Evolutionary conservation across 75 land plant species (phyloP).

Genomic region (Cryptomeria japonica): DNA sequence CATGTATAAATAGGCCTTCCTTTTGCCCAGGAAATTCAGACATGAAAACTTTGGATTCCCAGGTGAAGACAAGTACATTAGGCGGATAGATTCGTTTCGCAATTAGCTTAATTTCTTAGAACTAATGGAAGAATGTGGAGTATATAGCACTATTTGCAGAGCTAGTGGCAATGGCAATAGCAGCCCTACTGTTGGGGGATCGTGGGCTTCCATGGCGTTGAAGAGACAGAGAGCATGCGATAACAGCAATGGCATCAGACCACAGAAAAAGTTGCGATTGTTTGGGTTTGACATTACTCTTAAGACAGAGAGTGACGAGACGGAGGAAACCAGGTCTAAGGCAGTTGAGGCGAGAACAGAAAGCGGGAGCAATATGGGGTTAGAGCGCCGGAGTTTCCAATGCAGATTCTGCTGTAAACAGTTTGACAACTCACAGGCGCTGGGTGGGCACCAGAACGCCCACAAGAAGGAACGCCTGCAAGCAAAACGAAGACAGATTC

Average conservation of each 20-base stretch:
- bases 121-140: neutral
- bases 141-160: neutral
- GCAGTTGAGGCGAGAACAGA: neutral
- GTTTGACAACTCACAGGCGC: constrained; percentile 55
- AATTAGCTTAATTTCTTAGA: neutral
- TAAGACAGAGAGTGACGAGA: neutral
- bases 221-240: neutral
- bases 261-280: neutral
- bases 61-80: too few relatives aligned
- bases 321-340: neutral
- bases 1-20: too few relatives aligned
- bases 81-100: neutral
- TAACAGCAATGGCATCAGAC: neutral
- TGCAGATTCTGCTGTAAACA: constrained; percentile 52
- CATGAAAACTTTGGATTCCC: too few relatives aligned
- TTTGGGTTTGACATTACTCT: neutral
- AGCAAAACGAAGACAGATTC: constrained; percentile 40
- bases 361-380: neutral
- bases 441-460: constrained; percentile 60
- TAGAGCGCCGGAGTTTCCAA: constrained; percentile 30
- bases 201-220: constrained; percentile 7
- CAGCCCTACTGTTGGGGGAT: neutral
- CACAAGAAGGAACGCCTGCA: constrained; percentile 58
- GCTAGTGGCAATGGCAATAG: too few relatives aligned
- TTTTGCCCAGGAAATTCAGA: too few relatives aligned